A percentile compares a stretch with the other conserved stretches of the same genome.
These are phyloP conservation scores for Tuber microsphaerosporum DNA, from an alignment of 495 filamentous ascomycete species.

Conservation along the genomic window DNA sequence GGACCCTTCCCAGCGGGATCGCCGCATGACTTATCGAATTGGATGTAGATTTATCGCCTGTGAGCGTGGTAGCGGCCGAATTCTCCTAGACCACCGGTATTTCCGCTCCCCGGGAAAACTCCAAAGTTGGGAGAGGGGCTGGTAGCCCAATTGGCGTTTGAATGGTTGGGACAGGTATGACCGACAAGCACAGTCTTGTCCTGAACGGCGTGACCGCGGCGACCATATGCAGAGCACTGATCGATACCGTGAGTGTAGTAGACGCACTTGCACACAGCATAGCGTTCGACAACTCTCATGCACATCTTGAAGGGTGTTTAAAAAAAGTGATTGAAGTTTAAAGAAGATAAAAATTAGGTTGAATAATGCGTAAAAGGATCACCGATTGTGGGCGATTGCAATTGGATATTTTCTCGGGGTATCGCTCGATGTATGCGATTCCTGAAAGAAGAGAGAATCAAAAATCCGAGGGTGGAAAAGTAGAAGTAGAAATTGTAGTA, in stretches of 20 bases:
- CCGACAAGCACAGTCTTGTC: conserved; percentile 73
- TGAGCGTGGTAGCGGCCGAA: neutral
- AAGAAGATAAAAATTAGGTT: conserved; percentile 8
- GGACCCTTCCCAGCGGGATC: neutral
- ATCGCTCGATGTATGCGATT: neutral
- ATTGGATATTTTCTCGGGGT: neutral
- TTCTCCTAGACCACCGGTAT: neutral
- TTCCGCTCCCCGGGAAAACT: neutral
- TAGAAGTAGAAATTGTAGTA: conserved; percentile 3
- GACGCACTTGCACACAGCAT: conserved; percentile 70
- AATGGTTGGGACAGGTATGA: conserved; percentile 64
- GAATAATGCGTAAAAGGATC: neutral
- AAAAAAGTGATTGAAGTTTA: conserved; percentile 19
- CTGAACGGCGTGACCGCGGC: conserved; percentile 62
- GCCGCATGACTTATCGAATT: neutral
- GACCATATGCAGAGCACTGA: conserved; percentile 63
- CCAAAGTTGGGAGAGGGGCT: neutral
- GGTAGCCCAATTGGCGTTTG: conserved; percentile 33
- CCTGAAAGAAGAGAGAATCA: neutral
- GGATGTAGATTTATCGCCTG: neutral
- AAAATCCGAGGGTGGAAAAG: neutral
- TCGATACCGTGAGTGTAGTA: conserved; percentile 75
- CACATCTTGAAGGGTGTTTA: conserved; percentile 53
- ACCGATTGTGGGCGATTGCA: conserved; percentile 5
- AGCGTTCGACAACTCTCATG: conserved; percentile 64